Evolutionary conservation across 768 basidiomycete genomes (phyloP), one percentile per base, ranked within the genome.

Genomic region (Suillus spraguei): DNA sequence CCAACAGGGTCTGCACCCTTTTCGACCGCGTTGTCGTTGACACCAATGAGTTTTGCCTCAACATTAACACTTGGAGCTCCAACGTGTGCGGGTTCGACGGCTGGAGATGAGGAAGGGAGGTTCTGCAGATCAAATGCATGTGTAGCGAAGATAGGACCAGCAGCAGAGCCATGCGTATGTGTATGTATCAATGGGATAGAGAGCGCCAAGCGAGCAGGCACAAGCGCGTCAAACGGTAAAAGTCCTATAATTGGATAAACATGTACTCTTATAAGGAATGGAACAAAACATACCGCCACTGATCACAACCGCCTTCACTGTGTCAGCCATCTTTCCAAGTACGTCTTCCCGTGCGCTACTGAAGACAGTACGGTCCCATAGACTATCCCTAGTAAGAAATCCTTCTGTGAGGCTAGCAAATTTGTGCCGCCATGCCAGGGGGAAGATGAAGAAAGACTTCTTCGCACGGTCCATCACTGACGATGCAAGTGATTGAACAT

Each of bases 61-160:
- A 95, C 80, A 69, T 96, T 96, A 60, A 88, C 81, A n/a, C 87
- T 84, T 3, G 96, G 95, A 4, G 94, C 88, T 5, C 95, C 95
- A 14, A 85, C 84, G 63, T 85, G 84, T 16, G 82, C 78, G 10
- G 73, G 63, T 42, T 77, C 74, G 7, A 67, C 63, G 5, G 74
- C 67, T 24, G 74, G 71, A 5, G 74, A 68, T 22, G 74, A 72
- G 5, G 73, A 68, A 4, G 84, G 81, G 72, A 94, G 86, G 13
- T 87, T 82, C 75, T 97, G 95, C 32, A 97, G 74, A 72, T 98
- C 95, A 60, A 93, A 84, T 9, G 91, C 87, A 70, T 96, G 91
- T 9, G 92, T 85, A 7, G 92, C 91, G 52, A 95, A 82, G 35
- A 96, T 75, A 0, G 95, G 95, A 4, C 89, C 94, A 2, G 88